Evolutionary conservation across 2,329 filamentous ascomycete species (phyloP).

Genomic region (Pyrenochaeta sp.): DNA sequence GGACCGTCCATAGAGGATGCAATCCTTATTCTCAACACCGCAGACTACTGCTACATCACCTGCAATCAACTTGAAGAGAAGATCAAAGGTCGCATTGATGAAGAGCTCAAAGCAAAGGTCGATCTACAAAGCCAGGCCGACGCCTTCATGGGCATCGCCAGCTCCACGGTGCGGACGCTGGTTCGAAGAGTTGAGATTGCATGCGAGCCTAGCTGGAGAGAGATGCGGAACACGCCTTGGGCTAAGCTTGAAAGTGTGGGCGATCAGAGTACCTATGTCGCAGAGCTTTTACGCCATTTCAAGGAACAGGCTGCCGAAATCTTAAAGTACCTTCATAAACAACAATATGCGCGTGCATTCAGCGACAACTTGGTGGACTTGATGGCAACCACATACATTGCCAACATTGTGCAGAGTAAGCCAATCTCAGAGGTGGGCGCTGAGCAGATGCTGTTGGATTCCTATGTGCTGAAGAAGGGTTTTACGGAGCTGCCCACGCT

Average conservation of each 20-base stretch:
- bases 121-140: conserved; percentile 94
- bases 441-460: conserved; percentile 97
- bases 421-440: conserved; percentile 94
- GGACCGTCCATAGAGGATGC: conserved; percentile 76
- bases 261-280: conserved; percentile 92
- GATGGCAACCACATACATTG: conserved; percentile 79
- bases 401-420: conserved; percentile 85
- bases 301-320: conserved; percentile 78
- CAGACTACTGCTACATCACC: conserved; percentile 95
- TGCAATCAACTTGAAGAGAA: conserved; percentile 94
- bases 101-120: conserved; percentile 74
- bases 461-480: conserved; percentile 85
- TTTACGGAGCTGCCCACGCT: conserved; percentile 75
- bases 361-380: conserved; percentile 95
- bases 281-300: conserved; percentile 77
- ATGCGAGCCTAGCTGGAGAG: conserved; percentile 88
- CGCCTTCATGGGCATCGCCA: conserved; percentile 93
- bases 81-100: conserved; percentile 88
- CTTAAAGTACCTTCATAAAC: conserved; percentile 80
- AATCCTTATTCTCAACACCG: conserved; percentile 90
- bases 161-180: conserved; percentile 81
- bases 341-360: conserved; percentile 92
- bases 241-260: conserved; percentile 90
- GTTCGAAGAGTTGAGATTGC: conserved; percentile 84
- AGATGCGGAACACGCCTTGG: conserved; percentile 98